Conservation (phyloP, 176 grass and related monocot species). For the Pontederia crassipes region DNA sequence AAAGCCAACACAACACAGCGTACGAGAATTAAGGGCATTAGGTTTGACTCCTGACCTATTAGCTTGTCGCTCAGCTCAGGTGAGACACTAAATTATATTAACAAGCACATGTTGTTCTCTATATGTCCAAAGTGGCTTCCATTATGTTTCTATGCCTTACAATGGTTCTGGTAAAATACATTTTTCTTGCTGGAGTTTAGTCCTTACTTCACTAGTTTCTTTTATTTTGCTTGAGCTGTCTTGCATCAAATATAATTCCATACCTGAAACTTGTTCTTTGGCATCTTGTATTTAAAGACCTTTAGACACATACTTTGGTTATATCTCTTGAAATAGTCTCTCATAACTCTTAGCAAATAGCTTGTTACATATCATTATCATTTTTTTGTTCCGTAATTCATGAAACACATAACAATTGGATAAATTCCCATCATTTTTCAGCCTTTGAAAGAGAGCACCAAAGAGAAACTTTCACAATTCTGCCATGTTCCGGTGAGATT, state of each 20-base stretch:
- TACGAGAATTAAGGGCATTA: constrained; percentile 84
- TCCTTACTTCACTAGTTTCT: constrained; percentile 2
- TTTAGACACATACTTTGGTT: too few relatives aligned
- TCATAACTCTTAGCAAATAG: too few relatives aligned
- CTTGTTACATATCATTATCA: background rate
- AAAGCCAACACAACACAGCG: constrained; percentile 97
- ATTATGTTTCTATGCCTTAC: background rate
- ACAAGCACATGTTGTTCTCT: background rate
- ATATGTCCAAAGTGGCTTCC: background rate
- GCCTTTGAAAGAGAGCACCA: constrained; percentile 71
- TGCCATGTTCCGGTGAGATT: constrained; percentile 88
- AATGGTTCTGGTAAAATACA: too few relatives aligned
- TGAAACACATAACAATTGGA: background rate
- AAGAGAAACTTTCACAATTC: constrained; percentile 95
- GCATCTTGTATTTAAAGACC: too few relatives aligned
- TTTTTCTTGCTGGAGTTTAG: background rate
- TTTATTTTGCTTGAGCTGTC: background rate
- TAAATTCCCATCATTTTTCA: constrained; percentile 33
- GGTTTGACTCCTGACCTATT: constrained; percentile 94
- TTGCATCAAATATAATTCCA: background rate
- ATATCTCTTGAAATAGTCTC: too few relatives aligned
- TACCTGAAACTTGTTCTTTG: too few relatives aligned
- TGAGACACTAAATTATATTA: constrained; percentile 20
- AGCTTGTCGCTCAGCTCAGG: constrained; percentile 88
- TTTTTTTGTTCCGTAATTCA: background rate